Percentiles rank a stretch among this genome's conserved stretches.
phyloP scores from a whole-genome alignment of 331 rosid species.

The Rosa hybrid region DNA sequence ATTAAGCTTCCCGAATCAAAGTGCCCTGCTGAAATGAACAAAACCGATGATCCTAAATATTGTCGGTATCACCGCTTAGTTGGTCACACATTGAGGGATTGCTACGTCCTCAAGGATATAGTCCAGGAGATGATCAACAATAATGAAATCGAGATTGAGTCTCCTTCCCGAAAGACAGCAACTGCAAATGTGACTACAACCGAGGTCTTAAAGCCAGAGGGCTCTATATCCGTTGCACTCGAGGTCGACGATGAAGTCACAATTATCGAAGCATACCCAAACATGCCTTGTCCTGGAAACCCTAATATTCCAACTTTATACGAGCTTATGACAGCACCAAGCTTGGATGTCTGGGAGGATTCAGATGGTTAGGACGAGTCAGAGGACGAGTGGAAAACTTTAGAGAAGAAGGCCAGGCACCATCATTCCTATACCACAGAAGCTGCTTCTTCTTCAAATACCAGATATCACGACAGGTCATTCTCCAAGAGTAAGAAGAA shows the following conservation, averaged over 20 bases:
- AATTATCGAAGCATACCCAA: background rate
- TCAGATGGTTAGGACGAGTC: background rate
- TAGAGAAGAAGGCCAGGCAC: too few relatives aligned
- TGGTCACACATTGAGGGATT: background rate
- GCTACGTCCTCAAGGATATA: background rate
- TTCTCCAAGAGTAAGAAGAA: too few relatives aligned
- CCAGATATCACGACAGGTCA: too few relatives aligned
- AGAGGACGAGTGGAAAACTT: background rate
- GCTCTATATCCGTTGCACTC: background rate
- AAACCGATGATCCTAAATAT: background rate
- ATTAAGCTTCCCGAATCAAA: background rate
- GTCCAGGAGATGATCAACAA: background rate
- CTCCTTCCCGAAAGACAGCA: background rate
- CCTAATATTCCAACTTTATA: background rate
- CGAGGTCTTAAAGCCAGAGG: too few relatives aligned
- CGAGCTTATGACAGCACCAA: background rate
- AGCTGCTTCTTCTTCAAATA: background rate
- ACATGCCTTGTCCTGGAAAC: background rate
- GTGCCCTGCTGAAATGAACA: background rate
- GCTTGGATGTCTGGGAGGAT: background rate
- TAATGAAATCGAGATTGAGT: background rate
- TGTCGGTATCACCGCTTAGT: background rate
- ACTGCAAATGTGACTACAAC: background rate
- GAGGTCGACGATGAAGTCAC: background rate
- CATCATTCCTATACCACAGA: rapidly evolving